Evolutionary conservation across 306 rosid species (phyloP), one percentile per base, ranked within the genome.

Genomic region (Argentina anserina): DNA sequence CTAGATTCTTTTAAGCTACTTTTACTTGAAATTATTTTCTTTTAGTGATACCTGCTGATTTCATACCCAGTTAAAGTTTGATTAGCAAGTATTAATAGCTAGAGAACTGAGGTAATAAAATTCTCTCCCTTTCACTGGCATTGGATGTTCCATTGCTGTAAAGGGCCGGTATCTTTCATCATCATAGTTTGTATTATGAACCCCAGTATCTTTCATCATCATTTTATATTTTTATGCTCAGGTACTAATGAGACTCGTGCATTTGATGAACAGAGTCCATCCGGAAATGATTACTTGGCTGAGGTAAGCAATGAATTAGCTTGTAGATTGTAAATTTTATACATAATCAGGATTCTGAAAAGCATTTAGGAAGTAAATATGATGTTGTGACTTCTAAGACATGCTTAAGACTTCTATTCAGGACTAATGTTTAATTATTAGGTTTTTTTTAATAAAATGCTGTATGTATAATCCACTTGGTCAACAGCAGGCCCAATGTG

Each of bases 271-370:
- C 79, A 80, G 63, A 94, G 98, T 80, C 91, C 95, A 25, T 85
- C 98, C 8, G 97, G 98, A 78, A 89, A 87, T 45, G 98, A 94
- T 80, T 94, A 94, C 81, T 88, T 94, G 78, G 86, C 98, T 26
- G 95, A 94, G 98, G 98, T 91, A 82, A 76, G 60, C 49, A 84
- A 75, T 14, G 23, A 6, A 31, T 14, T 47, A 20, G 55, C 20
- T 20, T 5, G 13, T 21, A 34, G 36, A 9, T 33, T 33, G 45
- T 6, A 33, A 13, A 12, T 49, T 37, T n/a, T 25, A 17, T 56
- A 62, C n/a, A 26, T 40, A 25, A 26, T 40, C 25, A 37, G 41
- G 33, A 3, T 40, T 25, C 29, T 13, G 1, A 23, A 71, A 39
- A 39, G 9, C 29, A 23, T 36, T 5, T 13, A 40, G 21, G 53